Evolutionary conservation across 345 rosid species (phyloP), one percentile per base, ranked within the genome.

Genomic region (Lepidium sativum): DNA sequence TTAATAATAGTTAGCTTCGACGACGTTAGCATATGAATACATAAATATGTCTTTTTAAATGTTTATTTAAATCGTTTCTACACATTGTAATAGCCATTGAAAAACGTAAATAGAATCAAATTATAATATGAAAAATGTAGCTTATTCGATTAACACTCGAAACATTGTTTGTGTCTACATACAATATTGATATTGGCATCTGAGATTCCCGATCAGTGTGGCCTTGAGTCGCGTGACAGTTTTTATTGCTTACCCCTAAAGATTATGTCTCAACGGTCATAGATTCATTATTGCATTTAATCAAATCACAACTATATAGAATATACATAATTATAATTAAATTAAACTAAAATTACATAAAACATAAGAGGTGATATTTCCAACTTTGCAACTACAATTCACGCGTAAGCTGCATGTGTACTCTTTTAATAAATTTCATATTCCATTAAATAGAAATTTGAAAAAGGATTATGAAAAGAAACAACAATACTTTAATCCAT

Each of bases 121-220:
- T 13, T 6, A 52, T 9, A 9, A 23, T 31, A 42, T 42, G 0
- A 25, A 42, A 52, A 47, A 33, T 12, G 13, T 18, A 44, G 43
- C 12, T 54, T 64, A 62, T 56, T 42, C 32, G 58, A 55, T 63
- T 15, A 63, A 57, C 32, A 40, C 43, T 17, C 12, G 29, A 63
- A 71, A 39, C 53, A 48, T 48, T 33, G n/a, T n/a, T 41, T 57
- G 6, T 60, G 45, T 60, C 18, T 56, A 64, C 65, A 64, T 49
- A 54, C 57, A 32, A 57, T 64, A 64, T 64, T 56, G 70, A 70
- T 71, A 50, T 39, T 49, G 8, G 47, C 72, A 73, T 67, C 72
- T 73, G 72, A 73, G 68, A 52, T 53, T 60, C 67, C 72, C 68
- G 72, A 73, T 72, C 61, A 66, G 53, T 15, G 68, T 67, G 72